Evolutionary conservation across 1,284 basidiomycete species (phyloP).

Genomic region (Rhodotorula mucilaginosa): DNA sequence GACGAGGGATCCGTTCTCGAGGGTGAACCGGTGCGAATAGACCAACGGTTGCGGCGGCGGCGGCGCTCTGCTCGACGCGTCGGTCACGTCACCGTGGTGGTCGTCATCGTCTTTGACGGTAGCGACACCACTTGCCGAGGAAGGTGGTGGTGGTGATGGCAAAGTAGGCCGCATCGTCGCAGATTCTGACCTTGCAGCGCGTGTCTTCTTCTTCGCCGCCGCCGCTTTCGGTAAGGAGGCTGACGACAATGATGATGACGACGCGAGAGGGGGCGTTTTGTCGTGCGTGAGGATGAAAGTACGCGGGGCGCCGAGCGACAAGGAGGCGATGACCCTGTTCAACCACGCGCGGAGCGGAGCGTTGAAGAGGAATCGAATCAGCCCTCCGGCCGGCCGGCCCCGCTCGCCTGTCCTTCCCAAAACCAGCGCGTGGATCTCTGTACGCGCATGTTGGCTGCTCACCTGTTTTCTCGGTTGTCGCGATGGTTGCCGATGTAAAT

Average conservation of each 20-base stretch:
- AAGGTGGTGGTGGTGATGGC: neutral
- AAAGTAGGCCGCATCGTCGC: neutral
- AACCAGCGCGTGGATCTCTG: no score
- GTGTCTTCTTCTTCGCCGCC: neutral
- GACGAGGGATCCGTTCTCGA: constrained; percentile 55
- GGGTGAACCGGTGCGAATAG: constrained; percentile 12
- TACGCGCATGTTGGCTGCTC: constrained; percentile 14
- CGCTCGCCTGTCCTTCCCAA: no score
- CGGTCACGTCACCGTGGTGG: neutral
- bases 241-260: no score
- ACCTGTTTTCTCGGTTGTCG: constrained; percentile 49
- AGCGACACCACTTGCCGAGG: no score
- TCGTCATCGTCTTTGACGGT: neutral
- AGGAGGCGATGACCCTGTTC: constrained; percentile 55
- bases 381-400: no score
- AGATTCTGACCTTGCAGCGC: neutral
- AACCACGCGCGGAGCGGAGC: neutral
- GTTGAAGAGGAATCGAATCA: constrained; percentile 24
- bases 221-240: no score
- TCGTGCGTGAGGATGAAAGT: constrained; percentile 56
- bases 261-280: constrained; percentile 33
- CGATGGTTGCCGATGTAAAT: constrained; percentile 48
- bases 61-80: neutral
- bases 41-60: constrained; percentile 19
- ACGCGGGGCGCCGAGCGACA: constrained; percentile 55